Evolutionary conservation across 73 alveolate species (phyloP), one percentile per base, ranked within the genome.

Genomic region (Paramecium tetraurelia): DNA sequence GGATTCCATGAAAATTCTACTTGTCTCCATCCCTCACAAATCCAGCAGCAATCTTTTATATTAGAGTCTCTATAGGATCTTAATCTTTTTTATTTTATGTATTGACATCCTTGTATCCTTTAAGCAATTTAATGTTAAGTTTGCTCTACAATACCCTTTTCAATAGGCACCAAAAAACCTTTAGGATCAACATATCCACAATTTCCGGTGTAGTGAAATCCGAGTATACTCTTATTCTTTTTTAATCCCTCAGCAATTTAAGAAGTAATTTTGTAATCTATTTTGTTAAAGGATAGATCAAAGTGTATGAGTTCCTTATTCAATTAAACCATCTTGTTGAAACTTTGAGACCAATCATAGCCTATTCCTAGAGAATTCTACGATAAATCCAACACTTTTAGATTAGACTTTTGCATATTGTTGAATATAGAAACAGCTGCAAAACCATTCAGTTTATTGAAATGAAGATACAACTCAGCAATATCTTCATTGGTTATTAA

Each of bases 11-110:
- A 22, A 31, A 89, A 89, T 20, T 40, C 84, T 10, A 27, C 16
- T 46, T 40, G 22, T 48, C 59, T 38, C 94, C 94, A 89, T 8
- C 94, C 94, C n/a, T 89, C 94, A 29, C 94, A 89, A 38, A 89
- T 89, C 94, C 94, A 89, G 21, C 94, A 89, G 24, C 71, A 40
- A 70, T 89, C 94, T 46, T 48, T 53, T 20, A 89, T 40, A 16
- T 72, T 63, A 14, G 12, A 3, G 4, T 40, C 77, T 70, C 94
- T 71, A 31, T 72, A 58, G 1, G 93, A 58, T 85, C 93, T 57
- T 27, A 85, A 35, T 10, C 72, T 85, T 27, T 46, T 57, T 36
- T 69, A 58, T 85, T 85, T 72, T 2, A 85, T 72, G 3, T 69
- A 21, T 85, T 85, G 20, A 6, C 93, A 85, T 8, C 93, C 93